These are phyloP conservation scores for Cystobasidium ongulense DNA, from an alignment of 768 basidiomycete genomes.

Conservation along the genomic window DNA sequence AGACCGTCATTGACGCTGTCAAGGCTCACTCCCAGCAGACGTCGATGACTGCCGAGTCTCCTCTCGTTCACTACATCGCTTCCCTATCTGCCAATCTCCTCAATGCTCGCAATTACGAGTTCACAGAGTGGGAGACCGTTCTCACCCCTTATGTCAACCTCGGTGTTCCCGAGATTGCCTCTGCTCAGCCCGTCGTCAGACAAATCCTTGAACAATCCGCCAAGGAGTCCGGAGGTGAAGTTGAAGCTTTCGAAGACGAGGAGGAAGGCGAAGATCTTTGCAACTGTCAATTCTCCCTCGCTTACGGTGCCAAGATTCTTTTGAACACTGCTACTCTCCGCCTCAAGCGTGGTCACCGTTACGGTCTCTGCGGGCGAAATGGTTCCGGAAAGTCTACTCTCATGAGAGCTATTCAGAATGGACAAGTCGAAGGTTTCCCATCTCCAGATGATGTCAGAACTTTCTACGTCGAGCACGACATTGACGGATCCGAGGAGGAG, in stretches of 20 bases:
- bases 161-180: constrained; percentile 52
- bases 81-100: constrained; percentile 64
- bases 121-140: constrained; percentile 43
- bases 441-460: constrained; percentile 75
- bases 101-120: constrained; percentile 44
- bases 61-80: constrained; percentile 48
- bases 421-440: constrained; percentile 80
- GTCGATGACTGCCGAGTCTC: constrained; percentile 35
- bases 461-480: constrained; percentile 88
- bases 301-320: constrained; percentile 58
- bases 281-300: constrained; percentile 88
- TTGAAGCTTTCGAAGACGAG: constrained; percentile 44
- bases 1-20: constrained; percentile 66
- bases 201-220: constrained; percentile 58
- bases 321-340: constrained; percentile 88
- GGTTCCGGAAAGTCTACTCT: constrained; percentile 93
- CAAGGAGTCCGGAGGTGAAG: constrained; percentile 43
- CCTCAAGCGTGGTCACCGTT: constrained; percentile 80
- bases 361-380: constrained; percentile 90
- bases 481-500: constrained; percentile 58
- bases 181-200: constrained; percentile 63
- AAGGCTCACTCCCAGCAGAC: constrained; percentile 51
- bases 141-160: constrained; percentile 41
- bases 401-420: constrained; percentile 87
- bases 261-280: constrained; percentile 73